Evolutionary conservation across 73 alveolate genomes (phyloP), one percentile per base, ranked within the genome.

Genomic region (Tetrahymena borealis): DNA sequence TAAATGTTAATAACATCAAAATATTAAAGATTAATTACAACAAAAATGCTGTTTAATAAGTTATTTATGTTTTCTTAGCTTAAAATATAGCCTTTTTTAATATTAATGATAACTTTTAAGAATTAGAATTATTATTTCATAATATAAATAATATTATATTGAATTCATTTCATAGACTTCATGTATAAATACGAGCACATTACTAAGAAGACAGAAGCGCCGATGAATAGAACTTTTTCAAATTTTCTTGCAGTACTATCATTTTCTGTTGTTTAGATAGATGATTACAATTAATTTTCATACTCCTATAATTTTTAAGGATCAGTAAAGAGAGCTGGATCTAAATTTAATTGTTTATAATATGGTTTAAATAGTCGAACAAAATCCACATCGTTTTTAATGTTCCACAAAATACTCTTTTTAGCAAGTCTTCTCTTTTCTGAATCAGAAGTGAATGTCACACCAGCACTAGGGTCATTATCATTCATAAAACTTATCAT

Each of bases 401-500:
- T 95, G 36, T 93, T 91, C 85, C 91, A 79, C 9, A 60, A 10
- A 24, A 93, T 93, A 18, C 93, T 79, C 91, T 90, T 85, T 90
- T 93, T 39, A 39, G 95, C 95, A 85, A 60, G 91, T 13, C 90
- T 39, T 85, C 38, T 38, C 28, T 93, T 93, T 41, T 93, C 90
- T 10, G 91, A 85, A n/a, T 39, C 39, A 90, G 78, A 32, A 20
- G 91, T 39, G 24, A 39, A 85, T n/a, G 79, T 91, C 20, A 91
- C 95, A 20, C 95, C 95, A 16, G 91, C 95, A 31, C 93, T 93
- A 33, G 43, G 90, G 24, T 93, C 95, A 79, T 93, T 42, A 24
- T 91, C 91, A 37, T 93, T 91, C 96, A 95, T 91, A 37, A 95
- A 95, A 31, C 95, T 78, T 8, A 95, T 93, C 41, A 96, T 90